Percentiles rank a stretch among this genome's conserved stretches.
Conservation (phyloP, 805 yeast species). For the Kodamaea laetipori region DNA sequence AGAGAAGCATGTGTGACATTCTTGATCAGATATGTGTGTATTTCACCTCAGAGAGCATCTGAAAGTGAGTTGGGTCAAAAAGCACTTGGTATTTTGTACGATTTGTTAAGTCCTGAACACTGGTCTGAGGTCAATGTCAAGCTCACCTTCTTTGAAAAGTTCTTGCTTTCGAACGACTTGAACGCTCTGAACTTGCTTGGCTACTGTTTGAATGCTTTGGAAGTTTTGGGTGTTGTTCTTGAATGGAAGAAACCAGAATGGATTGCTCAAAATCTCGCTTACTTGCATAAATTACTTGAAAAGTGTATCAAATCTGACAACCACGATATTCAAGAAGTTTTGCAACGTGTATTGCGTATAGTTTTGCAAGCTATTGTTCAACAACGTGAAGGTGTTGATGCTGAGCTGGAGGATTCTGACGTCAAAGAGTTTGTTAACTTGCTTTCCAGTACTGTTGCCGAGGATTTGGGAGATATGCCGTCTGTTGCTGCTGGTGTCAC, state of each 20-base stretch:
- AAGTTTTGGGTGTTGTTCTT: conserved; percentile 80
- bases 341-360: conserved; percentile 72
- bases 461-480: conserved; percentile 72
- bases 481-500: conserved; percentile 88
- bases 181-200: conserved; percentile 68
- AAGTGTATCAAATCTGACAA: conserved; percentile 81
- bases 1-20: conserved; percentile 90
- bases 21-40: conserved; percentile 83
- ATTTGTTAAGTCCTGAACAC: conserved; percentile 65
- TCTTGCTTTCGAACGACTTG: conserved; percentile 75
- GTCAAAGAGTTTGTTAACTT: conserved; percentile 61
- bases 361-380: conserved; percentile 64
- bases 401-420: conserved; percentile 52
- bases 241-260: conserved; percentile 76
- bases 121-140: conserved; percentile 94
- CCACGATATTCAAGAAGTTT: conserved; percentile 82
- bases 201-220: conserved; percentile 86
- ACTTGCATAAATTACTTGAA: conserved; percentile 73
- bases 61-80: conserved; percentile 81
- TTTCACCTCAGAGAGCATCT: conserved; percentile 79
- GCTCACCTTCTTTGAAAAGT: conserved; percentile 83
- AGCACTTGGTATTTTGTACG: conserved; percentile 76
- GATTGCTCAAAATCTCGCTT: conserved; percentile 71
- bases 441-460: conserved; percentile 69
- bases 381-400: conserved; percentile 31